Conservation (phyloP, 1,139 yeast species). For the Hansenula lynferdii region DNA sequence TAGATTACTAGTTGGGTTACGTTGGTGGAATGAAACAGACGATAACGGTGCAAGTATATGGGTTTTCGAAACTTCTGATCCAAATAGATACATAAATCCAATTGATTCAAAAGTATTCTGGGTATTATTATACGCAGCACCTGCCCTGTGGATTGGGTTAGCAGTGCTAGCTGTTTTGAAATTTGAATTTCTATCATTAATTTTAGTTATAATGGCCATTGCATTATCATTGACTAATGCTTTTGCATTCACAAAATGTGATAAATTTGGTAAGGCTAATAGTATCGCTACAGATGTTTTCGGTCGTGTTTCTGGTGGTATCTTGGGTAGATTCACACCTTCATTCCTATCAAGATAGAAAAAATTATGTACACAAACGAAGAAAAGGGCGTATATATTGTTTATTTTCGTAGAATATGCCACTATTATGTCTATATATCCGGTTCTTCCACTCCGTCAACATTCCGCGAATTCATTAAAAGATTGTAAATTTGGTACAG, state of each 20-base stretch:
- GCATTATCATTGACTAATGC: constrained; percentile 76
- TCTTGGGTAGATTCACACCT: constrained; percentile 39
- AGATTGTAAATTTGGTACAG: too few relatives aligned
- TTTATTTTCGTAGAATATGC: too few relatives aligned
- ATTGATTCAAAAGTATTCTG: constrained; percentile 89
- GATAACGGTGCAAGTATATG: constrained; percentile 70
- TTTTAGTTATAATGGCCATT: constrained; percentile 61
- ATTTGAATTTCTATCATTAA: constrained; percentile 69
- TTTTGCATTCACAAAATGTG: constrained; percentile 87
- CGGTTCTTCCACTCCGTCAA: too few relatives aligned
- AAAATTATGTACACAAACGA: too few relatives aligned
- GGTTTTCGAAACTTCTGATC: constrained; percentile 89
- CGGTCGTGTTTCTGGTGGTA: constrained; percentile 42
- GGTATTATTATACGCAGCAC: constrained; percentile 71
- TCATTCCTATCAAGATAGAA: constrained; percentile 1
- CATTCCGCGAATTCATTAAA: too few relatives aligned
- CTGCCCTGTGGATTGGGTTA: constrained; percentile 68
- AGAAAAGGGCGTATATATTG: too few relatives aligned
- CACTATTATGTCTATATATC: too few relatives aligned
- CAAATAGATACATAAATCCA: constrained; percentile 78
- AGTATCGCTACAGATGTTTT: constrained; percentile 30
- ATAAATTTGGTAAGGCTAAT: constrained; percentile 83
- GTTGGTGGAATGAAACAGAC: constrained; percentile 87
- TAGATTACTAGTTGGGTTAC: constrained; percentile 78
- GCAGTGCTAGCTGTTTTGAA: constrained; percentile 76